Base-by-base conservation (phyloP, 257 asterid genomes). In the Solanum microdontum region DNA sequence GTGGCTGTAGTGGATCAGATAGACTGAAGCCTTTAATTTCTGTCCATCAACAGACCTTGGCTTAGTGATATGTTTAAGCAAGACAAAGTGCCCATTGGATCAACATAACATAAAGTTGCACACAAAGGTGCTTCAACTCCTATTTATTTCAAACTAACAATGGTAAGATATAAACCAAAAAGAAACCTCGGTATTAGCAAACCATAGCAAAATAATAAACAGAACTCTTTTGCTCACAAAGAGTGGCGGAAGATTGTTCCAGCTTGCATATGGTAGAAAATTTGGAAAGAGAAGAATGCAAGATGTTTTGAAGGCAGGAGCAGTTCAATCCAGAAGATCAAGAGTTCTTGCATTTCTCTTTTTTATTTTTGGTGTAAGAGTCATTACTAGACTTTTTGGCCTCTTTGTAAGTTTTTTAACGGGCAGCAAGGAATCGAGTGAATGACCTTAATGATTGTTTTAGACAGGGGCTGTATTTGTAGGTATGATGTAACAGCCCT, bases 1-100 rank as follows among this genome's bases (percentile, higher is more conserved):
- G 99, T 73, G 90, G 77, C 48, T 89, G 88, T 36, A 88, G 97
- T 94, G 93, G 84, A 89, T 85, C 84, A 88, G 72, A 32, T 58
- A 23, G 39, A 87, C 7, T 32, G 45, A 51, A 76, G 58, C 45
- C 37, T 86, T 39, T 80, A 24, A 80, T 48, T 80, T 80, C 85
- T 82, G 85, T 48, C 19, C 85, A 9, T 48, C 28, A 82, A 48
- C 24, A 82, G 19, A 80, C 26, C 40, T 26, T 82, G 21, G 85
- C 69, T 48, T 17, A 82, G 66, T 48, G 28, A 28, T 48, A 45
- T 82, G 85, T 24, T 48, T 48, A 82, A 28, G 21, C 85, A 48
- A 82, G 43, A 82, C 69, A 48, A 45, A 80, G 28, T 45, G 43
- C 85, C 39, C 26, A 48, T 48, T 80, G 85, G 69, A 68, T 48